phyloP scores from a whole-genome alignment of 1,139 yeast species.

The Diutina catenulata region DNA sequence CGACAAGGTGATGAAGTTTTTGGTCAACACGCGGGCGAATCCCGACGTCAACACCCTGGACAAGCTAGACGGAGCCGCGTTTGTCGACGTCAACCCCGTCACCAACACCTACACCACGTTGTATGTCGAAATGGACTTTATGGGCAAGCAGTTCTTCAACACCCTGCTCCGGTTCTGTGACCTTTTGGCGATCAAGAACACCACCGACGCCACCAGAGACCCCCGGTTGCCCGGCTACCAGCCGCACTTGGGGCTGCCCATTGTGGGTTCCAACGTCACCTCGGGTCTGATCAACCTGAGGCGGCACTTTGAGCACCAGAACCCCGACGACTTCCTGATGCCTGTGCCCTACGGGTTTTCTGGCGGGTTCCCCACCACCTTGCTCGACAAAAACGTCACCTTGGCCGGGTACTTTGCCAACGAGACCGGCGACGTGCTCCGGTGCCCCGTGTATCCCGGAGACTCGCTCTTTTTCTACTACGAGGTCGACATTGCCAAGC shows the following conservation, averaged over 20 bases:
- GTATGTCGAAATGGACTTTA: slow-evolving; percentile 32
- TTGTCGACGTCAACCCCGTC: slow-evolving; percentile 29
- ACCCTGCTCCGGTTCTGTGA: slow-evolving; percentile 37
- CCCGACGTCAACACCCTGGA: slow-evolving; percentile 7
- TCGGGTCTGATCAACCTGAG: not conserved
- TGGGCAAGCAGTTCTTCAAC: slow-evolving; percentile 28
- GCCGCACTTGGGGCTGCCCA: not conserved
- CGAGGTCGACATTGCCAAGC: slow-evolving; percentile 22
- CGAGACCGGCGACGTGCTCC: slow-evolving; percentile 17
- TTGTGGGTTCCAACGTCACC: not conserved
- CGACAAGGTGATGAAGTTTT: slow-evolving; percentile 22
- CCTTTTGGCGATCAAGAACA: slow-evolving; percentile 27
- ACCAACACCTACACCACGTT: slow-evolving; percentile 39
- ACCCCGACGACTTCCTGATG: not conserved
- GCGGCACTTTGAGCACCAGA: not conserved
- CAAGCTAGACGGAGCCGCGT: slow-evolving; percentile 12
- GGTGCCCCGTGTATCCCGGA: slow-evolving; percentile 32
- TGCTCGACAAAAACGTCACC: slow-evolving; percentile 11
- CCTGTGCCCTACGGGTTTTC: not conserved
- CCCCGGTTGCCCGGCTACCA: not conserved
- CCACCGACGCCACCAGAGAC: slow-evolving; percentile 10
- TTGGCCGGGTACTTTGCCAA: slow-evolving; percentile 17
- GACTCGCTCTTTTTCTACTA: slow-evolving; percentile 29
- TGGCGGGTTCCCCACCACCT: not conserved
- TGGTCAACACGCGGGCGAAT: slow-evolving; percentile 25